These are phyloP conservation scores for Juncus effusus DNA, from an alignment of 176 grass and related monocot genomes.

Conservation along the genomic window DNA sequence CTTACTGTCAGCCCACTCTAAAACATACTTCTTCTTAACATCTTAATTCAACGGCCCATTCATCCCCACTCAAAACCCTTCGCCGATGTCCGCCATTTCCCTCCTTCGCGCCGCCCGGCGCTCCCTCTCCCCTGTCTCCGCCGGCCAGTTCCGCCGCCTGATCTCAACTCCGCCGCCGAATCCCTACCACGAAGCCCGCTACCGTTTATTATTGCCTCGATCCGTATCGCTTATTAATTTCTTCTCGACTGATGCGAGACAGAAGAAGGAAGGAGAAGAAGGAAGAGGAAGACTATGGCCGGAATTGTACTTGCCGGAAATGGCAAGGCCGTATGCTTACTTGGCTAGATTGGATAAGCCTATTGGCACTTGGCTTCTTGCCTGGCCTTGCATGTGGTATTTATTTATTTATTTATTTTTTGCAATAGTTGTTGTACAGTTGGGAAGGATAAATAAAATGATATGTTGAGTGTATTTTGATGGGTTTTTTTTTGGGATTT, in stretches of 20 bases:
- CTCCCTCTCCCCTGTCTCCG: conserved; percentile 20
- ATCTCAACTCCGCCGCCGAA: conserved; percentile 7
- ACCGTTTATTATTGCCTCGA: not conserved
- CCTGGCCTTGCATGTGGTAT: conserved; percentile 89
- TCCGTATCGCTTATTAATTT: conserved; percentile 18
- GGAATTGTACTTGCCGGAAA: conserved; percentile 49
- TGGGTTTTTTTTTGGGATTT: too few species aligned
- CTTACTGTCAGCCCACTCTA: too few species aligned
- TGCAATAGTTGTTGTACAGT: not conserved
- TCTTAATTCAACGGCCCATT: too few species aligned
- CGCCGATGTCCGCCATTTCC: conserved; percentile 24
- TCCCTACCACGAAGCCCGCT: conserved; percentile 4
- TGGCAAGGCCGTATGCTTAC: conserved; percentile 56
- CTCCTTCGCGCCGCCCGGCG: conserved; percentile 33
- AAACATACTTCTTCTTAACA: too few species aligned
- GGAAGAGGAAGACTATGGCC: conserved; percentile 39
- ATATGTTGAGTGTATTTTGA: not conserved
- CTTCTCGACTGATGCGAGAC: not conserved
- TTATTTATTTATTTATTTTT: not conserved
- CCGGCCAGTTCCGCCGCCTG: not conserved
- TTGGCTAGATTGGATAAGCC: conserved; percentile 83
- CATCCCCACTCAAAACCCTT: too few species aligned
- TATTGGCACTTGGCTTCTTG: conserved; percentile 69
- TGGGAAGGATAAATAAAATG: not conserved
- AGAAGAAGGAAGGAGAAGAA: conserved; percentile 1